These are phyloP conservation scores for Chiua virens DNA, from an alignment of 768 basidiomycete species.

Conservation along the genomic window DNA sequence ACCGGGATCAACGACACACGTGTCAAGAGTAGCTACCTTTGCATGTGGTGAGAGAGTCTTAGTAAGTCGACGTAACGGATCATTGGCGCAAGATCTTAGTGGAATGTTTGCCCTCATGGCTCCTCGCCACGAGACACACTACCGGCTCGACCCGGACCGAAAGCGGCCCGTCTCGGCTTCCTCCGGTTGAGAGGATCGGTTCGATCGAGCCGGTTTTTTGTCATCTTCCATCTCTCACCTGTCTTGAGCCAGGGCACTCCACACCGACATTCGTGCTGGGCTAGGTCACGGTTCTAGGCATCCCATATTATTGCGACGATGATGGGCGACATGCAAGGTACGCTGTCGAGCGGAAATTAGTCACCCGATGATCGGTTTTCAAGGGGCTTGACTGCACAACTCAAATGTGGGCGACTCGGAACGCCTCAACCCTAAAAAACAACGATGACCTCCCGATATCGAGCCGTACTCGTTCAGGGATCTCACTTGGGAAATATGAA, in stretches of 20 bases:
- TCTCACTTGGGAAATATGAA: too few species aligned
- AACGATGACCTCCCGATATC: too few species aligned
- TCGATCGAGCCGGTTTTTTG: too few species aligned
- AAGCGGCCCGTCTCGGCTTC: not conserved
- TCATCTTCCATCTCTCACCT: not conserved
- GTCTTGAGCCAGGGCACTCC: not conserved
- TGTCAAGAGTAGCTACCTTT: too few species aligned
- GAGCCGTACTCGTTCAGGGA: too few species aligned
- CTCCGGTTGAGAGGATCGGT: not conserved
- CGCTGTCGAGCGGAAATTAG: conserved; percentile 1
- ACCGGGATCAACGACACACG: too few species aligned
- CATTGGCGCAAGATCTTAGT: not conserved
- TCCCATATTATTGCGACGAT: not conserved
- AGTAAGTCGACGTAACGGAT: too few species aligned
- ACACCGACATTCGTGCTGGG: not conserved
- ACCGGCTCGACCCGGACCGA: not conserved
- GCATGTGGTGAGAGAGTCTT: too few species aligned
- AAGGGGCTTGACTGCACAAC: not conserved
- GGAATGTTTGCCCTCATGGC: not conserved
- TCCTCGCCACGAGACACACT: too few species aligned
- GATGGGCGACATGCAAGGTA: not conserved
- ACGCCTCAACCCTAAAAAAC: not conserved
- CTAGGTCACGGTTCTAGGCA: not conserved
- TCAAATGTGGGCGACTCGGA: not conserved
- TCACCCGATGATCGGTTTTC: too few species aligned